phyloP scores from a whole-genome alignment of 2,329 filamentous ascomycete genomes.

The Aspergillus versicolor region DNA sequence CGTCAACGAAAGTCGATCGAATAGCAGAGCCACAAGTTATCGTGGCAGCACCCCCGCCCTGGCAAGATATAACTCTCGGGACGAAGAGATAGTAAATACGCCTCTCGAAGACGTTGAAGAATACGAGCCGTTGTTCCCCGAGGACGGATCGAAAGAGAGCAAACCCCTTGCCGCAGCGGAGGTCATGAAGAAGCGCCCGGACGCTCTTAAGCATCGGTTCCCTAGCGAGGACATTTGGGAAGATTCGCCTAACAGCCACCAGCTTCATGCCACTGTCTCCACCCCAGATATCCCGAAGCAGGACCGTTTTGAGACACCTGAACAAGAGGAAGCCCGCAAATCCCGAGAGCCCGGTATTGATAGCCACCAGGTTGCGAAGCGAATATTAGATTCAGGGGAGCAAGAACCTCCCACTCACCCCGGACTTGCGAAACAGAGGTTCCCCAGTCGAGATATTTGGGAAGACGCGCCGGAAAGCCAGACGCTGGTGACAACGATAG shows the following conservation, averaged over 20 bases:
- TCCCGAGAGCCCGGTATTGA: conserved; percentile 41
- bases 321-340: conserved; percentile 49
- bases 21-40: conserved; percentile 64
- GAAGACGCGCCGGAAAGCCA: conserved; percentile 87
- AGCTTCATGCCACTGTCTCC: conserved; percentile 75
- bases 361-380: conserved; percentile 34
- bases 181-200: conserved; percentile 55
- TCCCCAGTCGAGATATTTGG: conserved; percentile 92
- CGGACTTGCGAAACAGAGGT: conserved; percentile 62
- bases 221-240: conserved; percentile 98
- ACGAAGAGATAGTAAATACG: conserved; percentile 56
- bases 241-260: conserved; percentile 82
- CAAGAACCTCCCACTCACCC: conserved; percentile 46
- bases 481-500: conserved; percentile 69
- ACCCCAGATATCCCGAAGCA: conserved; percentile 66
- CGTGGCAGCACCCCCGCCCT: conserved; percentile 57
- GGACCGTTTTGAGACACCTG: conserved; percentile 43
- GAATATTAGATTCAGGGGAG: conserved; percentile 32
- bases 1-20: conserved; percentile 61
- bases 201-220: conserved; percentile 66
- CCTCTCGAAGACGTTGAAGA: conserved; percentile 86
- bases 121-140: conserved; percentile 91
- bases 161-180: conserved; percentile 54
- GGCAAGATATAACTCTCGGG: conserved; percentile 55
- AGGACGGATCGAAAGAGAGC: conserved; percentile 64